These are phyloP conservation scores for Suillus weaverae DNA, from an alignment of 768 basidiomycete species.

Conservation along the genomic window DNA sequence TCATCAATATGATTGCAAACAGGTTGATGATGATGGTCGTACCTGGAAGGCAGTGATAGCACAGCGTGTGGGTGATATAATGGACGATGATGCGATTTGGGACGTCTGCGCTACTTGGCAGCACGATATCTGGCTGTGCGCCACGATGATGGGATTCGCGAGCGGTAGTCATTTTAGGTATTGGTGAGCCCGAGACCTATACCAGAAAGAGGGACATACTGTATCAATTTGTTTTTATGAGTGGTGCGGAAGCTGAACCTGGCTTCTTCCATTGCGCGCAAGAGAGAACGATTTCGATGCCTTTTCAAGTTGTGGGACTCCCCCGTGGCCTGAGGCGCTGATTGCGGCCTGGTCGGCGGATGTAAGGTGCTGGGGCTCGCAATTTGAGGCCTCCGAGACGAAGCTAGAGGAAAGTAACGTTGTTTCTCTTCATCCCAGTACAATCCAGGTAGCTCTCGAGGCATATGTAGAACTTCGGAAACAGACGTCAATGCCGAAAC, in stretches of 20 bases:
- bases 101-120: conserved; percentile 42
- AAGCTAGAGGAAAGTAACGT: conserved; percentile 58
- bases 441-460: conserved; percentile 53
- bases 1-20: not conserved
- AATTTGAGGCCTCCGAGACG: conserved; percentile 19
- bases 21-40: conserved; percentile 13
- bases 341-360: conserved; percentile 9
- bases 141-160: not conserved
- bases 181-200: not conserved
- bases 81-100: conserved; percentile 23
- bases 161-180: not conserved
- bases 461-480: conserved; percentile 33
- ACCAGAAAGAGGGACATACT: conserved; percentile 18
- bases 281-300: not conserved
- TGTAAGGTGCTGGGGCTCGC: not conserved
- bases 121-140: conserved; percentile 40
- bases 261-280: not conserved
- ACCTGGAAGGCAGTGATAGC: conserved; percentile 50
- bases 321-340: not conserved
- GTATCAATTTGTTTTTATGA: conserved; percentile 26
- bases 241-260: conserved; percentile 10
- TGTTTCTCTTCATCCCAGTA: conserved; percentile 53
- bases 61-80: conserved; percentile 35
- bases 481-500: not conserved
- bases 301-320: not conserved